Evolutionary conservation across 2,329 filamentous ascomycete genomes (phyloP), one percentile per base, ranked within the genome.

Genomic region (Curvularia hawaiiensis): DNA sequence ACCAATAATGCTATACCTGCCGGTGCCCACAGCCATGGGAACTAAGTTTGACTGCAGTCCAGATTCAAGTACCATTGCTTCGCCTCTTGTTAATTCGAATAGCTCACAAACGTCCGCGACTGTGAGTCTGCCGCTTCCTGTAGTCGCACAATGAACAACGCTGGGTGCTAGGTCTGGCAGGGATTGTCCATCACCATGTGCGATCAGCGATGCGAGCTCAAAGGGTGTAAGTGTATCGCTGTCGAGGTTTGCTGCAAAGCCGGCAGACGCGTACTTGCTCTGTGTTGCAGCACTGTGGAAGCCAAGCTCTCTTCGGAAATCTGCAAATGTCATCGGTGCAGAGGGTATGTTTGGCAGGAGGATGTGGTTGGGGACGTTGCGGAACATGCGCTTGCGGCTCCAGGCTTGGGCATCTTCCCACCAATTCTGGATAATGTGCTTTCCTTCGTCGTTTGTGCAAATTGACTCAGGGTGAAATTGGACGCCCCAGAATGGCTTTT

Each of bases 391-490:
- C 52, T 65, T 66, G 26, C 63, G 57, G 8, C 60, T 66, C 85
- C 89, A 92, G 41, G 75, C 72, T 53, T 82, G 77, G 1, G 88
- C 87, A 69, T 86, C 81, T 4, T 75, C 71, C 83, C 92, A 95
- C 91, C 92, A 97, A 68, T 90, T 91, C 50, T 76, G 76, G 35
- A 96, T 80, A 26, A 96, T 80, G 14, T 79, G 78, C 20, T 83
- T 84, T 1, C 90, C 88, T 58, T 84, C 83, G 3, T 81, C 77
- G 39, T 91, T 90, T 4, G 92, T 96, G 73, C 92, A 96, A 14
- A 92, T 85, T 0, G 91, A 96, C 75, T 97, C 92, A 0, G 92
- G 92, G 70, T 97, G 92, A 67, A 95, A 97, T 71, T 97, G 93
- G 18, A 97, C 82, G 0, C 90, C 93, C 88, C 90, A 96, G 62